Evolutionary conservation across 805 yeast genomes (phyloP).

Genomic region (Ogataea ramenticola): DNA sequence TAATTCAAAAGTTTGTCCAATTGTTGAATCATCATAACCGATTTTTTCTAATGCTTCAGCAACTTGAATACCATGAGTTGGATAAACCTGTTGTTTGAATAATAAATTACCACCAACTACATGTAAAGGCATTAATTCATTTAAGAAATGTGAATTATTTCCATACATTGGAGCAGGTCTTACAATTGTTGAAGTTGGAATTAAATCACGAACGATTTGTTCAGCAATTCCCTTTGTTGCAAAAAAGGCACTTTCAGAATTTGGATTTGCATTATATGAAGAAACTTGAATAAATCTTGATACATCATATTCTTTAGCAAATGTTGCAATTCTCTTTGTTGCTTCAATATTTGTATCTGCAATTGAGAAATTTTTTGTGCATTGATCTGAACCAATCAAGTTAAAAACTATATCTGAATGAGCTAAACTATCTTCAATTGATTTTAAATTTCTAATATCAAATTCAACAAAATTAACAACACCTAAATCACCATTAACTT

Average conservation of each 20-base stretch:
- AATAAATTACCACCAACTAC: constrained; percentile 61
- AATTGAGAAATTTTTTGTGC: constrained; percentile 75
- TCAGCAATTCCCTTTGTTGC: constrained; percentile 80
- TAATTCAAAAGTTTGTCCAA: constrained; percentile 69
- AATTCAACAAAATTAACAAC: constrained; percentile 80
- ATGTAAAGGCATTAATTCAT: constrained; percentile 47
- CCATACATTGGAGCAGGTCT: constrained; percentile 82
- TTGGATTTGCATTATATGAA: constrained; percentile 64
- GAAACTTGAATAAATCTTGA: constrained; percentile 76
- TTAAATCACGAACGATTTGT: constrained; percentile 54
- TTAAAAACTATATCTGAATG: constrained; percentile 80
- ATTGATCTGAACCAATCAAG: constrained; percentile 67
- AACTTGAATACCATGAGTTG: constrained; percentile 73
- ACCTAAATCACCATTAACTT: constrained; percentile 81
- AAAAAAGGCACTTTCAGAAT: constrained; percentile 62
- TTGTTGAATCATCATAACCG: constrained; percentile 75
- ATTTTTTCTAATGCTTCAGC: constrained; percentile 73
- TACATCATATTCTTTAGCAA: constrained; percentile 61
- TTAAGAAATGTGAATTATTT: constrained; percentile 62
- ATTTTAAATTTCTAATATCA: constrained; percentile 69
- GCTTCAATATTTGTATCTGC: constrained; percentile 80
- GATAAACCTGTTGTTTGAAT: constrained; percentile 57
- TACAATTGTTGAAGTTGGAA: constrained; percentile 76
- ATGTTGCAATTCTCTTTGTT: constrained; percentile 68
- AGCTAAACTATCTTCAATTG: constrained; percentile 70